Conservation (phyloP, 2,329 filamentous ascomycete genomes). For the Fonsecaea nubica region DNA sequence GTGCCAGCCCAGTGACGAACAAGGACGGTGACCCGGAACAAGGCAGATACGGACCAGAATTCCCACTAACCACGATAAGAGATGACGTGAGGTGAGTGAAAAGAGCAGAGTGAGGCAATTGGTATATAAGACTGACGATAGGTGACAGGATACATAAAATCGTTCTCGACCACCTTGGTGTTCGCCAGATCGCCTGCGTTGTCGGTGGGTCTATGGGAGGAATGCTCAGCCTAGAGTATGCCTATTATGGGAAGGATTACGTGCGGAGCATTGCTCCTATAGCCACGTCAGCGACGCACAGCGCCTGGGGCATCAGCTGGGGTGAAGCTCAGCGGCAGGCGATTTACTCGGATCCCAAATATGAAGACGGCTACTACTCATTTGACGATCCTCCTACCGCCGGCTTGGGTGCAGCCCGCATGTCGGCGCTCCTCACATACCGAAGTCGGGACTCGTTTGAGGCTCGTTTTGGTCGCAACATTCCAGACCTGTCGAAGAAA, state of each 20-base stretch:
- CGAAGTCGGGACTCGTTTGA: constrained; percentile 97
- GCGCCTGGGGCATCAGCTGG: constrained; percentile 66
- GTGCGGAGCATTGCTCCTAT: constrained; percentile 62
- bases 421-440: constrained; percentile 95
- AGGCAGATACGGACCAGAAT: constrained; percentile 89
- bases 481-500: constrained; percentile 79
- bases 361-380: constrained; percentile 93
- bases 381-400: constrained; percentile 85
- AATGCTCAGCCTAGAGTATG: constrained; percentile 64
- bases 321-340: constrained; percentile 64
- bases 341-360: constrained; percentile 98
- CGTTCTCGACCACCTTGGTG: constrained; percentile 61
- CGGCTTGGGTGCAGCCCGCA: constrained; percentile 90
- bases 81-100: constrained; percentile 86
- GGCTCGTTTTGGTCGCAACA: constrained; percentile 90
- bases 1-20: constrained; percentile 68
- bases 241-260: constrained; percentile 73
- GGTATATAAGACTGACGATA: constrained; percentile 24
- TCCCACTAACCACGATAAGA: constrained; percentile 90
- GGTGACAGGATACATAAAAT: constrained; percentile 58
- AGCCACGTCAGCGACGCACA: constrained; percentile 62
- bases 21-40: constrained; percentile 78
- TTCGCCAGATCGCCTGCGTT: constrained; percentile 60
- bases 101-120: neutral
- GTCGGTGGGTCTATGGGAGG: constrained; percentile 66